Evolutionary conservation across 345 rosid species (phyloP).

Genomic region (Reutealis trisperma): DNA sequence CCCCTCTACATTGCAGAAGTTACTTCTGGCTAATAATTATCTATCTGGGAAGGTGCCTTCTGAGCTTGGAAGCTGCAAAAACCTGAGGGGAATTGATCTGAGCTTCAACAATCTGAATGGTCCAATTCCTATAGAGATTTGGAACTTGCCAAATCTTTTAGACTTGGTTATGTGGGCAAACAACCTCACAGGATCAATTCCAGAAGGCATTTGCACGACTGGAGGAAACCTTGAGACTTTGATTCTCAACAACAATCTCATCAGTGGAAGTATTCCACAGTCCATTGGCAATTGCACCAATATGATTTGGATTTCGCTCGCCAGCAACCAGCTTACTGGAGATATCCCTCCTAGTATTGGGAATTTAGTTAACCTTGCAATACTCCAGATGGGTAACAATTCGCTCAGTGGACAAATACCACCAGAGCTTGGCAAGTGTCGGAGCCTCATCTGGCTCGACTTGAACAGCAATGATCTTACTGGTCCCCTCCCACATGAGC

Average conservation of each 20-base stretch:
- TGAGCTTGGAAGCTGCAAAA: constrained; percentile 76
- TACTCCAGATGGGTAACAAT: constrained; percentile 88
- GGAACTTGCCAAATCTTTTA: constrained; percentile 69
- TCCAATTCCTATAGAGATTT: constrained; percentile 60
- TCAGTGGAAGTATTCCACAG: constrained; percentile 67
- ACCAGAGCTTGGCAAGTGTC: constrained; percentile 66
- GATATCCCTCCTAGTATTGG: constrained; percentile 73
- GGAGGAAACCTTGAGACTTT: constrained; percentile 83
- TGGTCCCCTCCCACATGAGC: constrained; percentile 63
- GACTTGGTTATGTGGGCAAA: constrained; percentile 96
- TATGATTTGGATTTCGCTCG: constrained; percentile 90
- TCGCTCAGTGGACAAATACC: constrained; percentile 78
- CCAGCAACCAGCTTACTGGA: constrained; percentile 71
- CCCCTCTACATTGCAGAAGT: constrained; percentile 55
- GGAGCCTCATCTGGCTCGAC: constrained; percentile 92
- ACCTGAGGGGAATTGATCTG: constrained; percentile 68
- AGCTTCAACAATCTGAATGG: constrained; percentile 83
- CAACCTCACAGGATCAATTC: constrained; percentile 81
- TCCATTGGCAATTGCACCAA: constrained; percentile 75
- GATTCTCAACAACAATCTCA: constrained; percentile 84
- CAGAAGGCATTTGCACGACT: constrained; percentile 60
- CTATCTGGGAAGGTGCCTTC: constrained; percentile 72
- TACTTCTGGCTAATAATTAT: constrained; percentile 66
- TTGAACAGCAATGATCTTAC: constrained; percentile 74
- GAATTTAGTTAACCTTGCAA: constrained; percentile 60